Conservation (phyloP, 2,329 filamentous ascomycete genomes). For the Alternaria sp. region DNA sequence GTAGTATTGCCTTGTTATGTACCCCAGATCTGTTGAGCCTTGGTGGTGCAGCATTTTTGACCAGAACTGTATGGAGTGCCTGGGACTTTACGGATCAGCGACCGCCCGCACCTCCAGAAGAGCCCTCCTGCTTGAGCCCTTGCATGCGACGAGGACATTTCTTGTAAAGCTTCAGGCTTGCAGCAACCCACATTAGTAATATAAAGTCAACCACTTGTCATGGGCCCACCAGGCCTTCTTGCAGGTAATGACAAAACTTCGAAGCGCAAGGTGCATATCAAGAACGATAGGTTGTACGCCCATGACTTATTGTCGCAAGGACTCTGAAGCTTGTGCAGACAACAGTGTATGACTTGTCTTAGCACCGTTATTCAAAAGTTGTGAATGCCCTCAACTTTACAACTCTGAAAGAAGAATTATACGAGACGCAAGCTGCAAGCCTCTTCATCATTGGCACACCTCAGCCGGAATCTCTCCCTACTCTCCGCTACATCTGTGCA, state of each 20-base stretch:
- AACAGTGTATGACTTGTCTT: slow-evolving; percentile 6
- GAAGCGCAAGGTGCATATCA: not conserved
- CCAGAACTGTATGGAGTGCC: not conserved
- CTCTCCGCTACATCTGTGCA: slow-evolving; percentile 34
- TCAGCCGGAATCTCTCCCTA: slow-evolving; percentile 35
- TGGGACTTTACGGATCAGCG: slow-evolving; percentile 14
- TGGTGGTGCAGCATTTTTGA: slow-evolving; percentile 8
- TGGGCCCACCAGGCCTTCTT: not conserved
- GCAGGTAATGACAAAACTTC: not conserved
- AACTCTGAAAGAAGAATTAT: slow-evolving; percentile 9
- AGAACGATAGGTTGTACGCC: not conserved
- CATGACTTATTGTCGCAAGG: not conserved
- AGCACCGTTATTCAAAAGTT: slow-evolving; percentile 8
- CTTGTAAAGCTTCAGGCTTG: not conserved
- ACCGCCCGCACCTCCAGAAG: slow-evolving; percentile 10
- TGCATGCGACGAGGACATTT: slow-evolving; percentile 2
- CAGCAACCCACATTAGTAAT: not conserved
- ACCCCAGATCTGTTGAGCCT: slow-evolving; percentile 30
- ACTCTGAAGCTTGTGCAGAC: not conserved
- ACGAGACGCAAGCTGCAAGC: slow-evolving; percentile 21
- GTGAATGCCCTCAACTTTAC: slow-evolving; percentile 9
- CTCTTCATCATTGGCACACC: slow-evolving; percentile 18
- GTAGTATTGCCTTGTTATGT: slow-evolving; percentile 20
- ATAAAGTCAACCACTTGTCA: not conserved
- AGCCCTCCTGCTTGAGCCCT: slow-evolving; percentile 2